These are phyloP conservation scores for Ophiostoma quercus DNA, from an alignment of 2,329 filamentous ascomycete species.

Conservation along the genomic window DNA sequence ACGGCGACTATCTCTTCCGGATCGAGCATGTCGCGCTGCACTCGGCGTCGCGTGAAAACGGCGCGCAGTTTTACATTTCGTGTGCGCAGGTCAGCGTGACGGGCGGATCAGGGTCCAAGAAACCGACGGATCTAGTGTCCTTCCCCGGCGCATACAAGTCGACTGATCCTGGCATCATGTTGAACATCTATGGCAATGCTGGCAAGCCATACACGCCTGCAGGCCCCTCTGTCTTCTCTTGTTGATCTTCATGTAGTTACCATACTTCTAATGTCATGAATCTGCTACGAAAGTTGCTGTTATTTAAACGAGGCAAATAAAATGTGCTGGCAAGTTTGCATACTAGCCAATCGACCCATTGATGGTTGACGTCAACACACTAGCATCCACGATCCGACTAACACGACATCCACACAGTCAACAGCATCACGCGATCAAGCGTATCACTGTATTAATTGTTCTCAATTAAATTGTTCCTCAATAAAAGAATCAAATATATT, in stretches of 20 bases:
- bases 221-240: background rate
- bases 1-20: background rate
- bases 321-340: too few species aligned
- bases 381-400: background rate
- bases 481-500: background rate
- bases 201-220: background rate
- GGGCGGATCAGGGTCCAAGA: background rate
- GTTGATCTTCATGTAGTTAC: background rate
- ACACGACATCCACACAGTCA: background rate
- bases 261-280: too few species aligned
- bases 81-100: background rate
- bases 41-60: background rate
- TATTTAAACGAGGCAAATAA: background rate
- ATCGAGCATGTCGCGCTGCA: background rate
- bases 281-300: too few species aligned
- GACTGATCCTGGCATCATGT: background rate
- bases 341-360: too few species aligned
- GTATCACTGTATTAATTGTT: too few species aligned
- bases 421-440: background rate
- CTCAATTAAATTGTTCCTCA: too few species aligned
- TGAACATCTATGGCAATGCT: background rate
- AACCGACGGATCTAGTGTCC: background rate
- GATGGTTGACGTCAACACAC: background rate
- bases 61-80: background rate
- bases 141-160: background rate